Evolutionary conservation across 768 basidiomycete genomes (phyloP).

Genomic region (Cystobasidium ongulense): DNA sequence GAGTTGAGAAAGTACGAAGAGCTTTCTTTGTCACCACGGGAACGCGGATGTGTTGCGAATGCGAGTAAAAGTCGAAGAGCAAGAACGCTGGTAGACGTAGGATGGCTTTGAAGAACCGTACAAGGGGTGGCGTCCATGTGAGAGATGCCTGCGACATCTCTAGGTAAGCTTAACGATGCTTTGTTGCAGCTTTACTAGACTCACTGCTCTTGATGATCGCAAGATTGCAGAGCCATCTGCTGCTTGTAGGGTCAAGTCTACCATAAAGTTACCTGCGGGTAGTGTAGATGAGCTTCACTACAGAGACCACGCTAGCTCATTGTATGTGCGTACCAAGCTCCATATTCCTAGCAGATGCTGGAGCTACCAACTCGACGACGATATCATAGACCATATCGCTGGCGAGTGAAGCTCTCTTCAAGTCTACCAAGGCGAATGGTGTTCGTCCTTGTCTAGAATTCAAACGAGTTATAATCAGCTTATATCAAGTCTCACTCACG

Average conservation of each 20-base stretch:
- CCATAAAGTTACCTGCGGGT: constrained; percentile 33
- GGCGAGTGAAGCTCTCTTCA: neutral
- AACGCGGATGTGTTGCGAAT: constrained; percentile 1
- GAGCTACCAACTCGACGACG: constrained; percentile 23
- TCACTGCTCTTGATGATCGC: constrained; percentile 12
- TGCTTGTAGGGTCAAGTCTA: neutral
- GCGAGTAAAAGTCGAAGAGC: neutral
- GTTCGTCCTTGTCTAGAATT: constrained; percentile 4
- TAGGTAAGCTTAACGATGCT: neutral
- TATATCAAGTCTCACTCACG: neutral
- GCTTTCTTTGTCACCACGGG: constrained; percentile 15
- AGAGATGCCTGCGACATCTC: constrained; percentile 18
- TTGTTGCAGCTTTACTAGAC: neutral
- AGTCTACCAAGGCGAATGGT: constrained; percentile 19
- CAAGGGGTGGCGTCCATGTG: constrained; percentile 3
- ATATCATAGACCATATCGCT: constrained; percentile 28
- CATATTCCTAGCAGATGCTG: constrained; percentile 7
- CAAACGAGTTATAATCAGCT: neutral
- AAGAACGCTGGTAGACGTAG: constrained; percentile 15
- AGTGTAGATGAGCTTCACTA: neutral
- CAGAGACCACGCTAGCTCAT: neutral
- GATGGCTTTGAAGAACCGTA: constrained; percentile 1
- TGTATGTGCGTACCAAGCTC: constrained; percentile 15
- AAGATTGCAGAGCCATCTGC: constrained; percentile 3
- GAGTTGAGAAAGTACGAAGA: neutral